Percentiles rank a stretch among this genome's conserved stretches.
Evolutionary conservation across 345 rosid genomes (phyloP).

Genomic region (Moricandia moricandioides): DNA sequence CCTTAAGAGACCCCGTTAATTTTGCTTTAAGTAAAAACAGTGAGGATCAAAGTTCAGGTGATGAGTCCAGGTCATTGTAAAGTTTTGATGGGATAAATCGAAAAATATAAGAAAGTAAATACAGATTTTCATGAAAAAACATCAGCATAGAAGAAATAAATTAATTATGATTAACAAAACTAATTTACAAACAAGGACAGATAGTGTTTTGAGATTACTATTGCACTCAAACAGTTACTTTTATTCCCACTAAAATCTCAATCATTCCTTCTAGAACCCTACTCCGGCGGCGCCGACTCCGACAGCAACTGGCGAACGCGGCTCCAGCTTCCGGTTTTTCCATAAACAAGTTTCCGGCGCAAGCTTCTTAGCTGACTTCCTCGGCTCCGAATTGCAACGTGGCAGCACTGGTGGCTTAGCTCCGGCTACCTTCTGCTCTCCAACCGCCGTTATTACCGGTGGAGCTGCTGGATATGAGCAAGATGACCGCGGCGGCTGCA

Average conservation of each 20-base stretch:
- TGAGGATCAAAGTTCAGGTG: constrained; percentile 52
- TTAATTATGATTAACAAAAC: constrained; percentile 34
- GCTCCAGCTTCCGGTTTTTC: constrained; percentile 87
- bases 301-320: constrained; percentile 57
- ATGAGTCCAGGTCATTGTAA: constrained; percentile 26
- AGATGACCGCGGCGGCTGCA: constrained; percentile 74
- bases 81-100: too few relatives aligned
- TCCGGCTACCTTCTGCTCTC: constrained; percentile 55
- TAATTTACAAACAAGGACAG: constrained; percentile 41
- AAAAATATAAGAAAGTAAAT: too few relatives aligned
- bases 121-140: constrained; percentile 21
- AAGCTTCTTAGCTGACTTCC: constrained; percentile 61
- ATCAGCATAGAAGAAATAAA: constrained; percentile 15
- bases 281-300: constrained; percentile 79
- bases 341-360: constrained; percentile 75
- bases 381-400: constrained; percentile 95
- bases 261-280: constrained; percentile 45
- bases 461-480: constrained; percentile 81
- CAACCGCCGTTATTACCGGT: constrained; percentile 39
- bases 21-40: too few relatives aligned
- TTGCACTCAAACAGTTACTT: constrained; percentile 22
- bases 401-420: constrained; percentile 63
- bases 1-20: too few relatives aligned
- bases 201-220: constrained; percentile 18
- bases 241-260: background rate